Evolutionary conservation across 331 rosid species (phyloP), one percentile per base, ranked within the genome.

Genomic region (Quercus lobata): DNA sequence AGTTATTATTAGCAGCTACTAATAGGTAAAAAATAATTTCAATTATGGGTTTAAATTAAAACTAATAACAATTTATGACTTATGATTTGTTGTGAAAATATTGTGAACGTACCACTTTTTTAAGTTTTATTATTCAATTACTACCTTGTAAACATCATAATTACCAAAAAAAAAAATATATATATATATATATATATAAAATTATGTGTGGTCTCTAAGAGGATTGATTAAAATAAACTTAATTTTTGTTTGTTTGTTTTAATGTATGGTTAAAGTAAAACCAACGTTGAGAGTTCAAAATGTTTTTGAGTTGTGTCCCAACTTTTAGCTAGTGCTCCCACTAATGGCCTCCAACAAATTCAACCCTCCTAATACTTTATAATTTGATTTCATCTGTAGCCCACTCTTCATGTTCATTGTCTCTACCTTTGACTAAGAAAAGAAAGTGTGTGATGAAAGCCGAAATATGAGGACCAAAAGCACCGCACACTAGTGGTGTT

Each of bases 361-460:
- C 84, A 80, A 74, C 74, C 74, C 89, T 54, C 62, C 66, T 86
- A 57, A 81, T 79, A 49, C 49, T 58, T 78, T n/a, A 41, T 79
- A n/a, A 46, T 81, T 58, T 81, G 84, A 83, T 76, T 83, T 74
- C 63, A 1, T 80, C 76, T 84, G 86, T 83, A 73, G 80, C 81
- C 93, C 90, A 87, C 92, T 87, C 71, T 86, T 57, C 54, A 57
- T 82, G 74, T 76, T 56, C 49, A 41, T 41, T 83, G 87, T 88
- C 83, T 87, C 84, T 70, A 35, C 2, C 87, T 82, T 88, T 88
- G 97, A 89, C 93, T 77, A 84, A 63, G 18, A 75, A 83, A 73
- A 41, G 49, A 41, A 41, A 41, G 49, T 41, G 46, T 41, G 89
- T 75, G 89, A 89, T 65, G 80, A 83, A 83, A 85, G 88, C 88